phyloP scores from a whole-genome alignment of 192 early-diverging fungal species.

The Oehlia diaphana region DNA sequence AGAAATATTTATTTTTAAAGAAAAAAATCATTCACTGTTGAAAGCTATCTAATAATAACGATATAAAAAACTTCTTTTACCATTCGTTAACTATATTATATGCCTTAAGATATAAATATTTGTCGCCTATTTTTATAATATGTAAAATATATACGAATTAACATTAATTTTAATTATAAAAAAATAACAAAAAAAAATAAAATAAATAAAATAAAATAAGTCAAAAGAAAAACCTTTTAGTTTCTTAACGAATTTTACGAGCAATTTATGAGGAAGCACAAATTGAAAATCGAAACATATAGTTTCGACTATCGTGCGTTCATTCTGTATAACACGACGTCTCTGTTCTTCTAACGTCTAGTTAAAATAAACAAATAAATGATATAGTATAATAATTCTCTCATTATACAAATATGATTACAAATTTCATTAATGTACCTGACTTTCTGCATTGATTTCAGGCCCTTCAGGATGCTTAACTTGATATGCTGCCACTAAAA shows the following conservation, averaged over 20 bases:
- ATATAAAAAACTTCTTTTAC: constrained; percentile 27
- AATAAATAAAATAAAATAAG: background rate
- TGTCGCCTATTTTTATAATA: constrained; percentile 34
- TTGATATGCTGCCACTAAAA: constrained; percentile 63
- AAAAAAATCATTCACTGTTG: background rate
- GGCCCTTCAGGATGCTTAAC: constrained; percentile 49
- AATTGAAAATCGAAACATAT: constrained; percentile 84
- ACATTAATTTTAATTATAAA: background rate
- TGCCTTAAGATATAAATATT: constrained; percentile 49
- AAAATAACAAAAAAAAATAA: no score
- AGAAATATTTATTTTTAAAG: background rate
- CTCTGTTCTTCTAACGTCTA: constrained; percentile 70
- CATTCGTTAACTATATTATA: constrained; percentile 51
- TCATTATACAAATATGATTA: background rate
- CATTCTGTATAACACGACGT: constrained; percentile 60
- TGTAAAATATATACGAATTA: constrained; percentile 2
- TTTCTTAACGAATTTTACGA: constrained; percentile 72
- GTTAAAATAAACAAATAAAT: background rate
- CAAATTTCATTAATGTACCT: constrained; percentile 33
- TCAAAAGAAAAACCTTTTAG: constrained; percentile 51
- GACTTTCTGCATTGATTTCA: constrained; percentile 56
- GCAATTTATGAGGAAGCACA: constrained; percentile 65
- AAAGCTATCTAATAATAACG: background rate
- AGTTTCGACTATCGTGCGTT: constrained; percentile 73
- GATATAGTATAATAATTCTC: background rate